Base-by-base conservation (phyloP, 352 stramenopile genomes). In the Blastocystis sp. region DNA sequence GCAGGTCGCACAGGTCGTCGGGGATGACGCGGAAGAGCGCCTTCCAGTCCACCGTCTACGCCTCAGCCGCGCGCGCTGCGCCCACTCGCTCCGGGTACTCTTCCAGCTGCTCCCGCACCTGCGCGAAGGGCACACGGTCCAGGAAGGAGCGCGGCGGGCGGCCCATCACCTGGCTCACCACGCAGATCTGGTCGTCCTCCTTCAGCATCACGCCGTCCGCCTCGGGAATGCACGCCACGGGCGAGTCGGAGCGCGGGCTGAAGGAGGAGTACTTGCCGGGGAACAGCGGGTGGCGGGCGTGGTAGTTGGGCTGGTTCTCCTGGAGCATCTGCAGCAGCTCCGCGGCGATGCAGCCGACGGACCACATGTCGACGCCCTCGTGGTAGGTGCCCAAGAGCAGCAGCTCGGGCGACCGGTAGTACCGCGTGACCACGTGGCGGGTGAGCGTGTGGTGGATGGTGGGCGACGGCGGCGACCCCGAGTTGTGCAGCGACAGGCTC, bases 161-260 rank as follows among this genome's bases (percentile, higher is more conserved):
- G 10, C 95, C 95, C 87, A 98, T 96, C 76, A 97, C 94, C 77
- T 95, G 94, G 84, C 97, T 97, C 81, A 98, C 97, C 60, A 97
- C 93, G 89, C 97, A 97, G 24, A 98, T 93, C 90, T 98, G 95
- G 74, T 96, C 89, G 45, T 87, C 76, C 40, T 89, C 87, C 71
- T 92, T 89, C 62, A 90, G 87, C 66, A 90, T 91, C 10, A 89
- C 87, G 19, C 70, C 63, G 6, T 63, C 64, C 69, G 89, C 38
- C 70, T 89, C 87, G 7, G 82, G 65, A 28, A 28, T 90, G 28
- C 91, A 87, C 2, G 90, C 34, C 1, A 59, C 52, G 24, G 74
- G 66, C 7, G 17, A 24, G 9, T 28, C 40, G 21, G 14, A 70
- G 2, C 74, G 74, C 28, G 74, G 74, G 45, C 57, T 70, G 24